Conservation (phyloP, 164 flowering plant genomes). For the Umbilicus rupestris region DNA sequence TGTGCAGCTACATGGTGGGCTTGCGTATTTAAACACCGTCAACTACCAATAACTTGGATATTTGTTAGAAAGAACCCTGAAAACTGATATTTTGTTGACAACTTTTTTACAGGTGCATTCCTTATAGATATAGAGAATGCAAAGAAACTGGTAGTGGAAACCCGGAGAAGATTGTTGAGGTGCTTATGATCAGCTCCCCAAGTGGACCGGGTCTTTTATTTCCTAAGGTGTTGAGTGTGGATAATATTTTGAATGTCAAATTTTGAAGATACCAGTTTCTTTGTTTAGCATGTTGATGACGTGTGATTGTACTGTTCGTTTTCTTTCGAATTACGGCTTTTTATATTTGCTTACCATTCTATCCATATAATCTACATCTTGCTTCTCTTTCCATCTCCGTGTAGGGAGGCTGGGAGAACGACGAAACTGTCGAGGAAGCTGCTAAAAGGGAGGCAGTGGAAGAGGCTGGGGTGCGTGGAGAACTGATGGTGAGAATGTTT, state of each 20-base stretch:
- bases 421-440: constrained; percentile 82
- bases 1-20: too few species aligned
- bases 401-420: constrained; percentile 98
- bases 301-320: too few species aligned
- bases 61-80: too few species aligned
- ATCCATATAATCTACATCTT: background rate
- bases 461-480: constrained; percentile 90
- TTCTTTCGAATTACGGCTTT: too few species aligned
- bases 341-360: too few species aligned
- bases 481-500: too few species aligned
- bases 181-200: constrained; percentile 9
- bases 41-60: too few species aligned
- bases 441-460: constrained; percentile 74
- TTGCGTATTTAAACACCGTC: too few species aligned
- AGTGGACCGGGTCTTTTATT: constrained; percentile 9
- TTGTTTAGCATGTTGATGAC: too few species aligned
- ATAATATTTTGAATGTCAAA: background rate
- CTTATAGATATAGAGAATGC: constrained; percentile 7
- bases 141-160: background rate
- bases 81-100: background rate
- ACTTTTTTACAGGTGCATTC: constrained; percentile 4
- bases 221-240: background rate
- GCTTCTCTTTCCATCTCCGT: too few species aligned
- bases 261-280: too few species aligned
- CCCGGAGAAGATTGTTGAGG: constrained; percentile 6